Base-by-base conservation (phyloP, 2,329 filamentous ascomycete genomes). In the Fusarium musae region DNA sequence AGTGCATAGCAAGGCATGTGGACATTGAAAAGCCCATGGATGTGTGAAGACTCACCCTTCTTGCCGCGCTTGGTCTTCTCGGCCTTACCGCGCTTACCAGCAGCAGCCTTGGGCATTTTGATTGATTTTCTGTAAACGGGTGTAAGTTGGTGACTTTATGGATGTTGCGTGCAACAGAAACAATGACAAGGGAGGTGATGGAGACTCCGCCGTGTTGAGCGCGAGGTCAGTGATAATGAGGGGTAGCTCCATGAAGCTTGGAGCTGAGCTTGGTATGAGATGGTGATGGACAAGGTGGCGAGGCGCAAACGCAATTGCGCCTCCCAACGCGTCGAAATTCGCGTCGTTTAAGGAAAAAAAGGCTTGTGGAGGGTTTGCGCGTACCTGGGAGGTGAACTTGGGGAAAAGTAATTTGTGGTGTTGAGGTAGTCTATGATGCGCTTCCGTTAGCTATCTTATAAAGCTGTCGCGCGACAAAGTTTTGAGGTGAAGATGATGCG, bases 21-120 rank as follows among this genome's bases (percentile, higher is more conserved):
- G 40, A 19, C 19, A 42, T 5, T 26, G 47, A 9, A 28, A 59
- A 39, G 30, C 17, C 15, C 36, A 15, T 26, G 26, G 28, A 36
- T 53, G 32, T 43, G 19, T 32, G 13, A 54, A 9, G n/a, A 82
- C 87, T 78, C 82, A 89, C 88, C 87, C 87, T 90, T 90, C 88
- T 90, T 90, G 80, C 76, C 78, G 71, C 87, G 86, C 80, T 84
- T 84, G 46, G 65, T 58, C 86, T 88, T 89, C 81, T 86, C 84
- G 66, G 84, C 85, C 86, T 89, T 88, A 75, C 85, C 87, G 75
- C 85, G 85, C 85, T 89, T 90, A 52, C 75, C 75, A 65, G 81
- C 72, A 77, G 86, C 82, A 78, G 87, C 88, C 85, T 90, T 90
- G 78, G 88, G 87, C 88, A 90, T 90, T 73, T 79, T 89, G 84